These are phyloP conservation scores for Tilletia setariae DNA, from an alignment of 1,284 basidiomycete genomes.

Conservation along the genomic window DNA sequence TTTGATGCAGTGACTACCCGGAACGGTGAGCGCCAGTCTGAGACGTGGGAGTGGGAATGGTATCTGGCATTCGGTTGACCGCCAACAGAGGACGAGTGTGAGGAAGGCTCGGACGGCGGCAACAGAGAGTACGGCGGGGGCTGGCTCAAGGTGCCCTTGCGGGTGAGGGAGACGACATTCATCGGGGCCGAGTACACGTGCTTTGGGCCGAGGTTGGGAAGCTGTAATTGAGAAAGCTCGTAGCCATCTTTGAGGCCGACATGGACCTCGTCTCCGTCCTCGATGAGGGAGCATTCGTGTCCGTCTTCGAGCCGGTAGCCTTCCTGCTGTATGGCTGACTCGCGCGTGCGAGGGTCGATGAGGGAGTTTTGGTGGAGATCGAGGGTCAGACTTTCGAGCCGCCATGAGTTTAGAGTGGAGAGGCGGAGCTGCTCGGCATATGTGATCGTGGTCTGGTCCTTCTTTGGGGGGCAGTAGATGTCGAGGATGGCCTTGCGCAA, in stretches of 20 bases:
- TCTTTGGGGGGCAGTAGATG: constrained; percentile 27
- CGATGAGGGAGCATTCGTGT: constrained; percentile 50
- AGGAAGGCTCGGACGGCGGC: constrained; percentile 47
- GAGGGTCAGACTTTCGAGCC: constrained; percentile 48
- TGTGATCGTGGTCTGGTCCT: constrained; percentile 16
- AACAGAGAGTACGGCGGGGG: constrained; percentile 42
- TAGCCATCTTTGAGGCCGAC: constrained; percentile 34
- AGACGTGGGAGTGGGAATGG: constrained; percentile 39
- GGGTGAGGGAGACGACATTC: constrained; percentile 19
- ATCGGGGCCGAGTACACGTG: constrained; percentile 41
- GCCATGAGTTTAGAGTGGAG: constrained; percentile 49
- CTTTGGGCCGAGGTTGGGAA: constrained; percentile 34
- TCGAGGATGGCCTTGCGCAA: constrained; percentile 45
- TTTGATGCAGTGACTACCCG: constrained; percentile 38
- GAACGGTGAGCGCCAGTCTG: constrained; percentile 40
- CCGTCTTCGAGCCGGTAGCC: constrained; percentile 48
- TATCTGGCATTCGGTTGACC: constrained; percentile 50
- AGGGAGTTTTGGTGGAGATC: constrained; percentile 45
- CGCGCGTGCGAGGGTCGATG: constrained; percentile 29
- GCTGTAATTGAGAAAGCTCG: constrained; percentile 36
- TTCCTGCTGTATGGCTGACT: constrained; percentile 20
- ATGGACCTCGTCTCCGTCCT: constrained; percentile 46
- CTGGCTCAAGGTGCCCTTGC: constrained; percentile 34
- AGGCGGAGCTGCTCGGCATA: constrained; percentile 46
- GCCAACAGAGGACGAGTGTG: constrained; percentile 48